Evolutionary conservation across 108 stramenopile genomes (phyloP), one percentile per base, ranked within the genome.

Genomic region (Cyclotella sp.): DNA sequence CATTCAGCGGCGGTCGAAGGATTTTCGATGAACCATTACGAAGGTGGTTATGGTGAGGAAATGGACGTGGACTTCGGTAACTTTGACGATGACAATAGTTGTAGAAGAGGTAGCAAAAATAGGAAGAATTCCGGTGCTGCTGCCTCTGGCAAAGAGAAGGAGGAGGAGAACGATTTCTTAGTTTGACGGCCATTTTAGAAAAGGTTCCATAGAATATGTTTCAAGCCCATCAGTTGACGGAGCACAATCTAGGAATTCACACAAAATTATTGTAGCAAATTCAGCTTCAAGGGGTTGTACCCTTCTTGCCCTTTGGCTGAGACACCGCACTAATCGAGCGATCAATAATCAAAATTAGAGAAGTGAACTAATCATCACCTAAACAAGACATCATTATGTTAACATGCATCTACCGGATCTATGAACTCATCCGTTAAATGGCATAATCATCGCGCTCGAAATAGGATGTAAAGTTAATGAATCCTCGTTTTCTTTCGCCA

Each of bases 51-150:
- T 71, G 86, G 86, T 15, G 86, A 87, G 63, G 86, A 87, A 27
- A 87, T 87, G 81, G 86, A 87, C 27, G 73, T 74, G 0, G 86
- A 87, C 62, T 87, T 87, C 76, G 72, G 76, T 28, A 81, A 73
- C 55, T 54, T 49, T 62, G 72, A 79, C 19, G 84, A 83, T 18
- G 82, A 79, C 21, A 63, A 80, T 51, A 8, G 19, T 68, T 49
- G 27, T 29, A 52, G 51, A 34, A 68, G 52, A 16, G 2, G 40
- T 30, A 68, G 34, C 51, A 63, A 71, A 46, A 59, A 70, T 1
- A 41, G 61, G 45, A 19, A 59, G 57, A 29, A 73, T 34, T 40
- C 43, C n/a, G 72, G 53, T 1, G 61, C 42, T 41, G 41, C 8
- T 69, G 68, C 8, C 2, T 30, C 18, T 42, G 68, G 34, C n/a